Evolutionary conservation across 176 grass and related monocot species (phyloP).

Genomic region (Bolboschoenus planiculmis): DNA sequence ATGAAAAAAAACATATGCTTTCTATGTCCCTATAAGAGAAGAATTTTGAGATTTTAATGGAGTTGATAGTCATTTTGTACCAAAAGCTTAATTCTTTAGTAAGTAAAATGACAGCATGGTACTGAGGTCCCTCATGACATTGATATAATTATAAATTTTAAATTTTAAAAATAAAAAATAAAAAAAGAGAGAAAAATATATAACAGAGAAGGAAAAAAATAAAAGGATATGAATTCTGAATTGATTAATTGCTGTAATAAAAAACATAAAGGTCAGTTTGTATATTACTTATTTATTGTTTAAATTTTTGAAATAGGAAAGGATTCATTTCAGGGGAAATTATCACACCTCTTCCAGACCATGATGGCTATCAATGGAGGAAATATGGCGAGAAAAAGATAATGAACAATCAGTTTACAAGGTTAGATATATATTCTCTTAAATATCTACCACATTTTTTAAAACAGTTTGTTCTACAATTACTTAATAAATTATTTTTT

Average conservation of each 20-base stretch:
- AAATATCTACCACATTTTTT: neutral
- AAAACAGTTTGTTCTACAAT: neutral
- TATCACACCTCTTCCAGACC: neutral
- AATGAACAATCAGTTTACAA: neutral
- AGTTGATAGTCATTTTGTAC: no score
- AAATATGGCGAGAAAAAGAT: conserved; percentile 25
- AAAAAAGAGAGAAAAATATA: neutral
- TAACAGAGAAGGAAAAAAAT: neutral
- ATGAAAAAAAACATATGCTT: neutral
- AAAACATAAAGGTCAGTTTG: neutral
- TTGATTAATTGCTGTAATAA: neutral
- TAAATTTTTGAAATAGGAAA: conserved; percentile 9
- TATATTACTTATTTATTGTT: neutral
- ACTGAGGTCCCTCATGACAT: neutral
- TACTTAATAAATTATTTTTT: neutral
- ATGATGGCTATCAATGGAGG: conserved; percentile 15
- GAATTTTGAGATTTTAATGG: neutral
- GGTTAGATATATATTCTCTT: neutral
- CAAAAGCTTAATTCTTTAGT: no score
- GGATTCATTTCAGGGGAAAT: neutral
- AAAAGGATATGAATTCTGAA: neutral
- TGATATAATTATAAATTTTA: neutral
- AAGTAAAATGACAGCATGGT: no score
- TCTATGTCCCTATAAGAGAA: neutral
- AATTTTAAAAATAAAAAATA: neutral